Conservation (phyloP, 2,329 filamentous ascomycete species). For the Fusarium torreyae region DNA sequence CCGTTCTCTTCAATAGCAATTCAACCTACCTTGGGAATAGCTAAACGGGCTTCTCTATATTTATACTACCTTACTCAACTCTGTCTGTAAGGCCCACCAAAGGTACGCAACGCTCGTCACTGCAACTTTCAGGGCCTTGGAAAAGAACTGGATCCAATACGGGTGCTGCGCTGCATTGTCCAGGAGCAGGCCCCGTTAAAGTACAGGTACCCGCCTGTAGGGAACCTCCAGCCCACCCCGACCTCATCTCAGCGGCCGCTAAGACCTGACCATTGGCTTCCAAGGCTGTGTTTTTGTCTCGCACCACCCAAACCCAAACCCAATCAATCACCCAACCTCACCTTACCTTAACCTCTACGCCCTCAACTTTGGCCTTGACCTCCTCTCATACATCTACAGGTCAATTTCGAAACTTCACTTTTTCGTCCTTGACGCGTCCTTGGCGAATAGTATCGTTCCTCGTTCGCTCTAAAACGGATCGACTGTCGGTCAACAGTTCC, state of each 20-base stretch:
- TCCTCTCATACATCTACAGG: conserved; percentile 38
- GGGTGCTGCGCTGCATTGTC: neutral
- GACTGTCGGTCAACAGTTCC: conserved; percentile 22
- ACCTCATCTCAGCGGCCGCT: conserved; percentile 28
- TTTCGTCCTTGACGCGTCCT: conserved; percentile 27
- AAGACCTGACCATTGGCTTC: conserved; percentile 15
- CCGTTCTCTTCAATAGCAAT: conserved; percentile 18
- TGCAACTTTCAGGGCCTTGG: too few species aligned
- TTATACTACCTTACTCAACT: too few species aligned
- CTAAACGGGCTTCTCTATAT: too few species aligned
- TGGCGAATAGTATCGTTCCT: conserved; percentile 28
- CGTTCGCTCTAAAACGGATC: conserved; percentile 14
- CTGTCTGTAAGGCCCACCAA: too few species aligned
- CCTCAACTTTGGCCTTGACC: conserved; percentile 12
- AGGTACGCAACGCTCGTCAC: too few species aligned
- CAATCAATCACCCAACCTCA: conserved; percentile 27
- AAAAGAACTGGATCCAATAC: neutral
- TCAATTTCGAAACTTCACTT: conserved; percentile 29
- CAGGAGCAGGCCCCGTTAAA: neutral
- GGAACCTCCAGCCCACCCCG: conserved; percentile 5
- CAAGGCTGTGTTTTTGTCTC: conserved; percentile 19
- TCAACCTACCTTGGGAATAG: neutral
- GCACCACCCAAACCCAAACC: conserved; percentile 23
- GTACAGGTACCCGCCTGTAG: neutral
- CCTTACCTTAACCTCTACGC: conserved; percentile 11